Evolutionary conservation across 352 stramenopile species (phyloP).

Genomic region (Pelagophyceae sp.): DNA sequence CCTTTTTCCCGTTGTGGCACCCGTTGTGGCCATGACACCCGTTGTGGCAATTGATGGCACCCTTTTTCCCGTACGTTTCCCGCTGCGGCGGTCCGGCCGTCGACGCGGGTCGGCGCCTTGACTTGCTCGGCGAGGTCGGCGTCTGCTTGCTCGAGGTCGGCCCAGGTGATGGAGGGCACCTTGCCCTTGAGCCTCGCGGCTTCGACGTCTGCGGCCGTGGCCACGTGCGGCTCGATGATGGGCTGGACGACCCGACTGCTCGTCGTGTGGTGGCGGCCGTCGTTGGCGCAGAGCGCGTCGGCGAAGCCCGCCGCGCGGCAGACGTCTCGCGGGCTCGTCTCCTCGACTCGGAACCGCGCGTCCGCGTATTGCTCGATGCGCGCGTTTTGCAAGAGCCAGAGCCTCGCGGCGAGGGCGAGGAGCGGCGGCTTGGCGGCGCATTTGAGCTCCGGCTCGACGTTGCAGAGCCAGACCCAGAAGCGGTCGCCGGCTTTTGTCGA

Average conservation of each 20-base stretch:
- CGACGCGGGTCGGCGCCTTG: too few relatives aligned
- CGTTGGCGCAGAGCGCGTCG: not conserved
- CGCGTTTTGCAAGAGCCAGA: slow-evolving; percentile 13
- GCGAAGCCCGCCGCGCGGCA: slow-evolving; percentile 3
- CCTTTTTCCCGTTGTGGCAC: too few relatives aligned
- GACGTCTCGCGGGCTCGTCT: slow-evolving; percentile 17
- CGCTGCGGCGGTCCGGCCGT: too few relatives aligned
- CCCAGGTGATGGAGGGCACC: not conserved
- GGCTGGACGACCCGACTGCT: slow-evolving; percentile 10
- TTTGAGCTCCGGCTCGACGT: not conserved
- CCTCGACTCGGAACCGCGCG: slow-evolving; percentile 15
- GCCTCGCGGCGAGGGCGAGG: not conserved
- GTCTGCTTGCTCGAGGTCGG: not conserved
- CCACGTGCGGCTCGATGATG: slow-evolving; percentile 4
- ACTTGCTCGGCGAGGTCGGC: not conserved
- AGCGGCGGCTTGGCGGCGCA: not conserved
- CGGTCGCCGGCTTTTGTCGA: not conserved
- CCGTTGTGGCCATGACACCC: too few relatives aligned
- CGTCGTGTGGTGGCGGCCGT: slow-evolving; percentile 14
- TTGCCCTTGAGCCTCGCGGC: not conserved
- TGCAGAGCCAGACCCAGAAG: slow-evolving; percentile 12
- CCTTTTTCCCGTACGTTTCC: too few relatives aligned
- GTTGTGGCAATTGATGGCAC: too few relatives aligned
- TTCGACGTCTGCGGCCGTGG: not conserved
- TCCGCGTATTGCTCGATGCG: not conserved